Conservation (phyloP, 2,329 filamentous ascomycete genomes). For the Aschersonia sp. region DNA sequence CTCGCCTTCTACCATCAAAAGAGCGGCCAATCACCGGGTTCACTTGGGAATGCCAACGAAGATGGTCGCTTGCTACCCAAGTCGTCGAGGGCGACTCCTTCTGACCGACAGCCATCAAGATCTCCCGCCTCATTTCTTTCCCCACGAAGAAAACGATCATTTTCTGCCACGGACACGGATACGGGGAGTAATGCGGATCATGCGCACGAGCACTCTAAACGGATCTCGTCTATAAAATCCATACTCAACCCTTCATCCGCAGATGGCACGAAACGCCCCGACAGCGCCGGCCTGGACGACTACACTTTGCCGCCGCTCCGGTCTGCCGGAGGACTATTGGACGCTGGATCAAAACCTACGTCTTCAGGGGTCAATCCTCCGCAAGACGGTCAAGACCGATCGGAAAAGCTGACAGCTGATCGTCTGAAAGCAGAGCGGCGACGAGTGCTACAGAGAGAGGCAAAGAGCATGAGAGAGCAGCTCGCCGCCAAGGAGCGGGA, state of each 20-base stretch:
- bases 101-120: conserved; percentile 40
- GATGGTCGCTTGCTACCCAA: conserved; percentile 46
- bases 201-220: conserved; percentile 37
- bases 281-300: conserved; percentile 21
- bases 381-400: conserved; percentile 8
- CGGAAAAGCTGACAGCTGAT: conserved; percentile 27
- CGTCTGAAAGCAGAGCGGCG: conserved; percentile 45
- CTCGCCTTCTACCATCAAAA: conserved; percentile 38
- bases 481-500: conserved; percentile 63
- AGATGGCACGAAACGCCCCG: conserved; percentile 10
- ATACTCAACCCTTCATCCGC: conserved; percentile 47
- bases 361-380: conserved; percentile 5
- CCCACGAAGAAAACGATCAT: conserved; percentile 50
- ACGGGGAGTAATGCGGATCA: conserved; percentile 18
- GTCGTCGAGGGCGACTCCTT: conserved; percentile 25
- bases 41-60: conserved; percentile 29
- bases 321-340: conserved; percentile 19
- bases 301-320: conserved; percentile 26
- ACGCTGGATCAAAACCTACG: conserved; percentile 11
- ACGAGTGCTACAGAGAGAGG: conserved; percentile 54
- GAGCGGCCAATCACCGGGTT: conserved; percentile 21
- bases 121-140: conserved; percentile 48
- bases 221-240: conserved; percentile 62
- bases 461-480: conserved; percentile 61
- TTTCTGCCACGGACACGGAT: conserved; percentile 45